Evolutionary conservation across 352 stramenopile genomes (phyloP), one percentile per base, ranked within the genome.

Genomic region (Pythium brachiatum): DNA sequence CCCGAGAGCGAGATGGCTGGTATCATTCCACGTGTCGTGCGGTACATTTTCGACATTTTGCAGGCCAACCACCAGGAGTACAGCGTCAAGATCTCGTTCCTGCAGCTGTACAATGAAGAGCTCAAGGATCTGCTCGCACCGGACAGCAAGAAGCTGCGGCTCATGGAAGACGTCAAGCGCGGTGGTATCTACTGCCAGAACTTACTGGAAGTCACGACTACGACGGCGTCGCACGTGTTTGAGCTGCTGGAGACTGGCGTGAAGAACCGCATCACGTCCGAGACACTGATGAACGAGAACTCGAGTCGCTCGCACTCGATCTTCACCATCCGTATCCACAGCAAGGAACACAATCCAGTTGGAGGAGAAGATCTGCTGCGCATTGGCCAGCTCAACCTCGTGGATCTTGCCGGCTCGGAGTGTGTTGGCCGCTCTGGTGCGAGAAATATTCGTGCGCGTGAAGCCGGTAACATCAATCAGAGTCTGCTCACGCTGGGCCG

Each of bases 21-120:
- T 15, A 97, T 99, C 38, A 98, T 99, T 66, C 97, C 97, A 18
- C 86, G 96, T 27, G 89, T 87, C 29, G 90, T 98, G 18, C 73
- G 83, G 53, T 91, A 89, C 47, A 99, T 99, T 57, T 99, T 99
- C 55, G 84, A 98, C 43, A 74, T 88, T 25, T 73, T 99, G 36
- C 86, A 98, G 62, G 69, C 86, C 23, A 89, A 79, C 25, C 72
- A 92, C 50, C 90, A 97, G 62, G 88, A 97, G 65, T 98, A 96
- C 66, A 95, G 79, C 44, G 95, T 99, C 46, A 95, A 90, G 27
- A 93, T 98, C 25, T 98, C 91, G 38, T 99, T 98, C 72, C 77
- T 99, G 55, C 96, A 99, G 82, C 89, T 99, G 51, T 99, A 99
- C 84, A 99, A 99, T 63, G 97, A 99, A 77, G 96, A 99, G 59